Evolutionary conservation across 768 basidiomycete genomes (phyloP), one percentile per base, ranked within the genome.

Genomic region (Antrodiella citrinella): DNA sequence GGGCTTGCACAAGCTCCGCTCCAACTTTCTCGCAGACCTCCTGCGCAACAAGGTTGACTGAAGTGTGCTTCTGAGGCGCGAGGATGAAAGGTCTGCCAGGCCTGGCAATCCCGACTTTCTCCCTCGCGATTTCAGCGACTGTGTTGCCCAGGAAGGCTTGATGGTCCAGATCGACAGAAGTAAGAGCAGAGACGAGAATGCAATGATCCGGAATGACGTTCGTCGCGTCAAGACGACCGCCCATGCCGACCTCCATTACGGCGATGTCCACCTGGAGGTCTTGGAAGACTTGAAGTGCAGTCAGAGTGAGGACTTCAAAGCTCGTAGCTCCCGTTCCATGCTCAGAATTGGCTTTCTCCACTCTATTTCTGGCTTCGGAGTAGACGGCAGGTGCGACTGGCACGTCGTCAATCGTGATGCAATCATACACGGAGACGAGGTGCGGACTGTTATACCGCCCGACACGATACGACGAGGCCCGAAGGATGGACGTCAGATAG

Each of bases 361-460:
- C 78, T 0, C 65, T 58, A 5, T 60, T 56, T 22, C 77, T 70
- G 0, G 75, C 73, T 2, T 57, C 42, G 2, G 65, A 55, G 61
- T 89, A 97, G 4, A 66, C 52, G 0, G 67, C 59, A 2, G 62
- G 58, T 0, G 72, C 58, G 15, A 92, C 75, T 4, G 82, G 72
- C 12, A 65, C 43, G 44, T 76, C 75, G 54, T 86, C 71, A 59
- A 98, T 72, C 2, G 72, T 69, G 52, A 99, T 91, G 54, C 73
- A 83, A 63, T 98, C 95, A 51, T 76, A 68, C 9, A 86, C 69
- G 7, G 81, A 74, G 49, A 95, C 67, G 18, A 98, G 82, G 64
- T 98, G 95, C 0, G 96, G 96, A 54, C 83, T 89, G 65, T 94
- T 98, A 76, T 90, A 98, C 26, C 86, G 76, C 4, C 91, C 96